These are phyloP conservation scores for Annulohypoxylon bovei DNA, from an alignment of 495 filamentous ascomycete species.

Conservation along the genomic window DNA sequence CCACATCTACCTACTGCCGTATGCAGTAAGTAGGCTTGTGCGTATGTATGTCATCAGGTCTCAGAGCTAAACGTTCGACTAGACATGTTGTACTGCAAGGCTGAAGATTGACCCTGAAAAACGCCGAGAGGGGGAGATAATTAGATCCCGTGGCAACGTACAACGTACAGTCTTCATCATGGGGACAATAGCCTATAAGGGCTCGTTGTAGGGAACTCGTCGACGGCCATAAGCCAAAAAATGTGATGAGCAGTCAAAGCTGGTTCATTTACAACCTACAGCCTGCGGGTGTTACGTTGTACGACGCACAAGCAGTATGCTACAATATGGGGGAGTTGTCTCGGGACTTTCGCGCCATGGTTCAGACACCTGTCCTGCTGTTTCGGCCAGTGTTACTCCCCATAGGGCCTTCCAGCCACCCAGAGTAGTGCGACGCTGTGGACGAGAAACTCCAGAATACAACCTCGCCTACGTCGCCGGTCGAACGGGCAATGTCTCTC, in stretches of 20 bases:
- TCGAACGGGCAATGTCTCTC: slow-evolving; percentile 1
- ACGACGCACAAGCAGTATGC: neutral
- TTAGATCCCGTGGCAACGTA: slow-evolving; percentile 19
- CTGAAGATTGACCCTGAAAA: slow-evolving; percentile 19
- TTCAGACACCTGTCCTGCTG: slow-evolving; percentile 16
- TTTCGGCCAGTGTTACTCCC: slow-evolving; percentile 8
- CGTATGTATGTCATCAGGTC: slow-evolving; percentile 5
- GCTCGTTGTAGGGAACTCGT: neutral
- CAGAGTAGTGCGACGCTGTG: slow-evolving; percentile 5
- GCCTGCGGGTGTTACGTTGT: slow-evolving; percentile 16
- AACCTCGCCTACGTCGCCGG: slow-evolving; percentile 12
- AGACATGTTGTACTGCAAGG: slow-evolving; percentile 10
- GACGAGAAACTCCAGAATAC: neutral
- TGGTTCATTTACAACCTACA: slow-evolving; percentile 8
- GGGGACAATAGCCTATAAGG: neutral
- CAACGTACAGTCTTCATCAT: neutral
- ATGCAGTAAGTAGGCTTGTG: slow-evolving; percentile 16
- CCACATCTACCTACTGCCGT: slow-evolving; percentile 1
- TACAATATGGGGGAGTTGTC: slow-evolving; percentile 15
- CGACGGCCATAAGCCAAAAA: neutral
- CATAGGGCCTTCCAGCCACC: slow-evolving; percentile 6
- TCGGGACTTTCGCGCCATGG: slow-evolving; percentile 35
- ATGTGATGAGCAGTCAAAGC: slow-evolving; percentile 4
- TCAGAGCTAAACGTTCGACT: neutral
- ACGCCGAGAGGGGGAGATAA: slow-evolving; percentile 20